Evolutionary conservation across 495 filamentous ascomycete species (phyloP), one percentile per base, ranked within the genome.

Genomic region (Xylaria nigripes): DNA sequence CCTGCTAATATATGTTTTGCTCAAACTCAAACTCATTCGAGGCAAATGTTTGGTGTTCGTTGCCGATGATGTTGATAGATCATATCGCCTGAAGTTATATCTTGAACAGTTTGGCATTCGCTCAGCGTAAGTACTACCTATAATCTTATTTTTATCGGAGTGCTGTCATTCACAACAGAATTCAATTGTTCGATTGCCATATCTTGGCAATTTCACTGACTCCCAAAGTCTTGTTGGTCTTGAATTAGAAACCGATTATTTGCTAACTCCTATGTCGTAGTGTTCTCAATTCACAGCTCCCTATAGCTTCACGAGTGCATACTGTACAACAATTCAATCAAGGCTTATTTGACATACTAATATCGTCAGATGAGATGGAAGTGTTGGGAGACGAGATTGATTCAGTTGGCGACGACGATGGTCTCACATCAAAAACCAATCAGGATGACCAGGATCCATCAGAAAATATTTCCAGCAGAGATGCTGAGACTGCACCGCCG

Each of bases 251-350:
- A 8, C 36, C 1, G 36, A 36, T 18, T 2, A 48, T 30, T 29
- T 18, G 51, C 51, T 54, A 42, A 54, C 34, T 30, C n/a, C 12
- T 25, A 3, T 23, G 2, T 24, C 21, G 42, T 66, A 96, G 92
- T 68, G 85, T 99, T 12, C 74, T 99, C 30, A 99, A 99, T 68
- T 93, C 89, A 5, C 90, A 99, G 64, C 71, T 99, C 16, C 93
- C 93, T 3, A 85, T 96, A 57, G 95, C 95, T 58, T 90, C 87
- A 6, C 79, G 93, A 18, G 81, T 96, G 41, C 93, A 97, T 71
- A 87, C 95, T 24, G 90, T 99, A 9, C 85, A 99, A 61, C 89
- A 97, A 67, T 99, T 97, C 72, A 99, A 97, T 72, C 87, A 88
- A 74, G 86, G 85, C 38, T 80, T 93, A 21, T 99, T 97, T 72